Evolutionary conservation across 2,329 filamentous ascomycete genomes (phyloP), one percentile per base, ranked within the genome.

Genomic region (Fusarium sublunatum): DNA sequence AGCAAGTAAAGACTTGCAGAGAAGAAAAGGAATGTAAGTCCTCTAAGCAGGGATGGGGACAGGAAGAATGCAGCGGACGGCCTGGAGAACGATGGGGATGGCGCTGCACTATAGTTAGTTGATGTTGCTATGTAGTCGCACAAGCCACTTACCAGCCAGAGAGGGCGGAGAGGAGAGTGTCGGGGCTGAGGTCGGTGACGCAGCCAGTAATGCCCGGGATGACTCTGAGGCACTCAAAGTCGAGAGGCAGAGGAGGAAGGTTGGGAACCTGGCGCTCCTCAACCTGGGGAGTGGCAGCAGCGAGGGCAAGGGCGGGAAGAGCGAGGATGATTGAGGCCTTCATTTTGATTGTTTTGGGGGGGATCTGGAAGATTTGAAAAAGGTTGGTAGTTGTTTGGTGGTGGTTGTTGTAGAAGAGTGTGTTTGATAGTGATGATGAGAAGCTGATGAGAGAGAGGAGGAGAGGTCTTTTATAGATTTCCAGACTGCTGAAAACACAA

Each of bases 401-500:
- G 28, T 49, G 24, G 28, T 45, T 7, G 28, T 46, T 15, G 29
- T 32, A 2, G 26, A 44, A 31, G 44, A 26, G 15, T 45, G 38
- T 47, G 52, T 42, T 26, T 62, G 43, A 31, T 45, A 45, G 35
- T 53, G 34, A 2, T 59, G 49, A 32, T 36, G 41, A 52, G 39
- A 7, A 2, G 49, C 1, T 1, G 8, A 10, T 26, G 5, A 6
- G 6, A 6, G 26, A 12, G 24, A 29, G 49, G 0, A 4, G 22
- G 2, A 3, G 11, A 1, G 15, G 24, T 3, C 2, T 54, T 50
- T 58, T 65, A 65, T 65, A 65, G 57, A 42, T 7, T 24, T 54
- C 3, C 2, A 1, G 2, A 2, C 2, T 5, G 3, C 12, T 1
- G 0, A 1, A 1, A 11, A 7, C 7, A 11, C 0, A 1, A 0